Evolutionary conservation across 108 stramenopile species (phyloP), one percentile per base, ranked within the genome.

Genomic region (Heterococcus sp.): DNA sequence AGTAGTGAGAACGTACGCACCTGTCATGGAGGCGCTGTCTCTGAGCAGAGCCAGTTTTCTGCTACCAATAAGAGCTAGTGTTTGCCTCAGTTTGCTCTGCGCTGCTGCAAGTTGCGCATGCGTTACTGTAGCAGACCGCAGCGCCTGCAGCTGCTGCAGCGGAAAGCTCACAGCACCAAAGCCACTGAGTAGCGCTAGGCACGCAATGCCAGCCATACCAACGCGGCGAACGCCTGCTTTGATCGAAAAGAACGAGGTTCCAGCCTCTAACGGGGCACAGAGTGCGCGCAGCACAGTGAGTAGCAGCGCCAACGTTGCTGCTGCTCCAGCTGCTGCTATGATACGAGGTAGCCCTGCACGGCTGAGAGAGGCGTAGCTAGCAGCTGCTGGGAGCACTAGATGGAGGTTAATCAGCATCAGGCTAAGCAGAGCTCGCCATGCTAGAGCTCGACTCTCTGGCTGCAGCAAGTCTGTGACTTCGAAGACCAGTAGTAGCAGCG

Each of bases 111-210:
- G 14, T 21, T 21, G 46, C 21, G 46, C 46, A 58, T 58, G 21
- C 46, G 46, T 58, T 58, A 21, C 21, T 58, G 8, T 8, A 8
- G 21, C 46, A 21, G 14, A 8, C 14, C 21, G 21, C 46, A 58
- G 46, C 14, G 46, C 46, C 14, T 58, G 46, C 46, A 78, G 77
- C 31, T 39, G 77, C 28, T 78, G 77, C 2, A 71, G 67, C 2
- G 78, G 78, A 33, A 80, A 70, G 65, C 73, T 80, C 0, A 80
- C 78, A 21, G 78, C 78, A 2, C 78, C 78, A 38, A 80, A 80
- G 33, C 78, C 78, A 66, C 78, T 80, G 28, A 80, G 38, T 35
- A 72, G 46, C 29, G 71, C 78, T 4, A 80, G 38, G 69, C 58
- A 72, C 2, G 71, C 78, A 32, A 80, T 72, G 21, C 78, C 78